Percentiles rank a stretch among this genome's conserved stretches.
These are phyloP conservation scores for Xylaria sp. DNA, from an alignment of 2,329 filamentous ascomycete genomes.

Conservation along the genomic window DNA sequence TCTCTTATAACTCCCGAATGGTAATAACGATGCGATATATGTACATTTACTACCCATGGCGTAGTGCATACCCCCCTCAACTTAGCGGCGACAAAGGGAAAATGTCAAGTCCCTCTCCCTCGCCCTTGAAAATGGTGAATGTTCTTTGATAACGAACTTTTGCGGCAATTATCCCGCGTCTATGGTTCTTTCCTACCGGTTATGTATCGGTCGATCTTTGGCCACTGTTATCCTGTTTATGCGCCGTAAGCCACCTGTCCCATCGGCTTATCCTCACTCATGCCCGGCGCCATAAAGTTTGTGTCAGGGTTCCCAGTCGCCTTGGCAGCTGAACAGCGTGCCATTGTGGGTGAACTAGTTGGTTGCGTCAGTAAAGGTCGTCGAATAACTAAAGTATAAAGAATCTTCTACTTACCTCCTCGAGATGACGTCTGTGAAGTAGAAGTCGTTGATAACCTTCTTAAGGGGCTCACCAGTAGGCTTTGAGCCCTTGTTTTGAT, in stretches of 20 bases:
- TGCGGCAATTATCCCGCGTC: constrained; percentile 12
- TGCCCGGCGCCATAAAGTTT: constrained; percentile 81
- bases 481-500: constrained; percentile 92
- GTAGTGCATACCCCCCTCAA: constrained; percentile 30
- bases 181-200: constrained; percentile 25
- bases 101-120: constrained; percentile 11
- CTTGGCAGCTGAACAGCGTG: constrained; percentile 94
- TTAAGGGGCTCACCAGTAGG: constrained; percentile 78
- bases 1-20: constrained; percentile 19
- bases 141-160: constrained; percentile 15
- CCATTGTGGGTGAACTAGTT: constrained; percentile 95
- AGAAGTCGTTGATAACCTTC: constrained; percentile 94
- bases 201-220: constrained; percentile 1
- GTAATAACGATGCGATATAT: constrained; percentile 43
- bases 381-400: background rate
- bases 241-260: constrained; percentile 70
- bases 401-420: constrained; percentile 75
- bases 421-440: constrained; percentile 96
- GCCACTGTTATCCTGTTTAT: constrained; percentile 49
- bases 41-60: constrained; percentile 43
- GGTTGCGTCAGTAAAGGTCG: constrained; percentile 28
- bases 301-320: constrained; percentile 80
- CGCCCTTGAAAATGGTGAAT: constrained; percentile 4
- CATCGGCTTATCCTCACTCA: constrained; percentile 70
- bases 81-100: constrained; percentile 25